Evolutionary conservation across 352 stramenopile genomes (phyloP), one percentile per base, ranked within the genome.

Genomic region (Phytopythium cucurbitacearum): DNA sequence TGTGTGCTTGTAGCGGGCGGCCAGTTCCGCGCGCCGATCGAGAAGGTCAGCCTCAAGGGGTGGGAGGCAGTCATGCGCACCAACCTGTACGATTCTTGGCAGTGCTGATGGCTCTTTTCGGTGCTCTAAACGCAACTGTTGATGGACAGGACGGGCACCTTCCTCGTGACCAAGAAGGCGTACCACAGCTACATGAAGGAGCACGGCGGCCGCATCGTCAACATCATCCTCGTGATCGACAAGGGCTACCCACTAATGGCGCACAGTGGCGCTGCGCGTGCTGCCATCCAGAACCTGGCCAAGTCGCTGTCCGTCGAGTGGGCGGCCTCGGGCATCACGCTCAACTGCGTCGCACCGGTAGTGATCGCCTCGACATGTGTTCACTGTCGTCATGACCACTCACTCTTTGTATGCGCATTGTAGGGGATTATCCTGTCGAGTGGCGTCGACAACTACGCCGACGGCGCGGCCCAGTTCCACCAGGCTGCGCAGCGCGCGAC

Each of bases 221-320:
- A 97, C 70, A 98, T 98, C 60, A 97, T 96, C n/a, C 70, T 98
- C 11, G 89, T 93, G 38, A 96, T 97, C 70, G 75, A 91, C 12
- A 97, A 97, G 64, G 90, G 90, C 32, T 90, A 96, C 63, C 89
- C 90, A 5, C 73, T 80, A 32, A 93, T 97, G 74, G 76, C 76
- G 5, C 89, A 97, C 65, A 86, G 72, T 43, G 76, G 80, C 43
- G 89, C 90, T 11, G 87, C 90, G 37, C 76, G 92, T 34, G 91
- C 89, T 13, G 91, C 75, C 7, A 87, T 98, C 15, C 87, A 97
- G 65, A 98, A 97, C 62, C 79, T 98, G 65, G 88, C 70, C 52
- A 96, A 96, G 58, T 97, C 89, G n/a, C 73, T 98, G 28, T 82
- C 86, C 44, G 73, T 93, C 16, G 93, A 98, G 71, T 98, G 93